Evolutionary conservation across 495 filamentous ascomycete genomes (phyloP), one percentile per base, ranked within the genome.

Genomic region (Glarea lozoyensis): DNA sequence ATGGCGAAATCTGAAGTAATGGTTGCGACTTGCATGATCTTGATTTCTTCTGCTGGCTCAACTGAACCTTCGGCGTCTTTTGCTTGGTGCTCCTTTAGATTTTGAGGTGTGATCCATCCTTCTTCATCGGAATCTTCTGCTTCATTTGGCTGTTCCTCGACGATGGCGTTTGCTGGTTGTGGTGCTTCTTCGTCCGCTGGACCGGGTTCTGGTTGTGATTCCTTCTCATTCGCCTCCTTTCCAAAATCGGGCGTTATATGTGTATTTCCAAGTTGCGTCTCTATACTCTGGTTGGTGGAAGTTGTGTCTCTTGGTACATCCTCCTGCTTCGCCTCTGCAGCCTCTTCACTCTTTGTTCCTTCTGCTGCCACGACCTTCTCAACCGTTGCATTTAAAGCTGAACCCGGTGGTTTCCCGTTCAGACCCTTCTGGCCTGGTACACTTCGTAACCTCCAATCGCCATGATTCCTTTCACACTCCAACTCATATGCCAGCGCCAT

Each of bases 1-100:
- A 97, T 90, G 31, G 92, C 90, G 66, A 84, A 96, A 69, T 99
- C 92, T 44, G 83, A 84, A 0, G 92, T 97, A 49, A 96, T 81
- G 34, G 86, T 78, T 9, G 88, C 93, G 10, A 83, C 86, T 57
- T 88, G 76, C 51, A 94, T 82, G 16, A 73, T 72, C 38, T 77
- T 73, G 17, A 24, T 30, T 6, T 68, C 61, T 43, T 82, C 73
- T 9, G 65, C 56, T 1, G 67, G 67, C 19, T 73, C 59, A 3
- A 68, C 60, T 0, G 60, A 51, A 15, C 61, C 57, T 32, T 69
- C 68, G 41, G 74, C 69, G 51, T 86, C 80, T 54, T 76, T 70
- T 43, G 73, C 74, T 68, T 88, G 82, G 56, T 84, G 80, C 57
- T 84, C 84, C 57, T 88, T 84, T 56, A 97, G 72, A 63, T 97